Evolutionary conservation across 768 basidiomycete species (phyloP), one percentile per base, ranked within the genome.

Genomic region (Naganishia antarctica): DNA sequence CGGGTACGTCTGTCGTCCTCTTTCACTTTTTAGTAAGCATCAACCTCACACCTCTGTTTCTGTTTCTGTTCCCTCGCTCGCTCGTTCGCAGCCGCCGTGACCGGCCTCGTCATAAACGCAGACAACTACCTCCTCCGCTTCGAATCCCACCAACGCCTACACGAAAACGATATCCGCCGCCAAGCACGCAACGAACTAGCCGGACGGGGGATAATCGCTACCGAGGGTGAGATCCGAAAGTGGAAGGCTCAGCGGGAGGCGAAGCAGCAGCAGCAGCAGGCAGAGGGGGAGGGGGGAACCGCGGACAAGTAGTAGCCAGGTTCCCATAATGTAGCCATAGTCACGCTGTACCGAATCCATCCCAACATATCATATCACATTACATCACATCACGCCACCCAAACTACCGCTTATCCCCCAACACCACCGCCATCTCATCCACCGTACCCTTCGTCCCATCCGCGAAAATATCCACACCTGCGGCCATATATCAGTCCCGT

Each of bases 161-260:
- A 84, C 62, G 89, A 92, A 73, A 84, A 86, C 67, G 78, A 81
- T 15, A 78, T 91, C 41, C 84, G 90, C 40, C 82, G 84, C 58
- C 81, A 88, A 74, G 90, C 90, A 11, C 81, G 87, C 44, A 80
- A 86, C 34, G 89, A 89, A 61, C 82, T 93, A 49, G 84, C 86
- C 18, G 82, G 84, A 41, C 83, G 84, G 65, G 90, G 90, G 26
- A 79, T 88, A 46, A 82, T 92, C 60, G 84, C 85, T 1, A 91
- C 90, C 7, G 90, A 93, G 76, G 84, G 87, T 9, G 89, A 88
- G 67, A 91, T 92, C 32, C 81, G 84, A 32, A 85, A 84, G 74
- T 93, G 90, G 90, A 86, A 83, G 73, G 83, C 80, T 62, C 79
- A 81, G 68, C 78, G 76, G 67, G 70, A 75, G 63, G 71, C 50